A percentile compares a stretch with the other conserved stretches of the same genome.
Evolutionary conservation across 345 rosid species (phyloP).

Genomic region (Camelina laxa): DNA sequence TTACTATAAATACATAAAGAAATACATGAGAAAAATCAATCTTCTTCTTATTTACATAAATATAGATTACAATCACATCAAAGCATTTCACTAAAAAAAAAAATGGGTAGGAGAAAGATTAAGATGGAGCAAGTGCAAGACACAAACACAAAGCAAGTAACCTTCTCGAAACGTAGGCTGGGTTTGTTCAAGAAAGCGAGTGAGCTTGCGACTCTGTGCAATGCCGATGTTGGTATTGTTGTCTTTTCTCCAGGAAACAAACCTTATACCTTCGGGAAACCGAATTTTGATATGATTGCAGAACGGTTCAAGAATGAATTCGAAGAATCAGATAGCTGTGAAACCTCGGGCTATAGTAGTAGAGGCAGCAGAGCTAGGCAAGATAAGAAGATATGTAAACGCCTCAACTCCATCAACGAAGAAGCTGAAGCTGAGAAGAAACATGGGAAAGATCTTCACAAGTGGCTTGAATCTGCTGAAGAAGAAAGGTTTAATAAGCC

Average conservation of each 20-base stretch:
- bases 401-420: conserved; percentile 31
- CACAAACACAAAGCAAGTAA: conserved; percentile 45
- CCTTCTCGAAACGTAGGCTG: conserved; percentile 50
- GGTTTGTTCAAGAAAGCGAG: conserved; percentile 52
- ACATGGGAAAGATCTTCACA: conserved; percentile 32
- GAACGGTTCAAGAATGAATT: conserved; percentile 38
- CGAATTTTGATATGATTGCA: conserved; percentile 39
- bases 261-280: conserved; percentile 48
- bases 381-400: conserved; percentile 33
- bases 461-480: conserved; percentile 27
- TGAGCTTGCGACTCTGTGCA: conserved; percentile 47
- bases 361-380: conserved; percentile 9
- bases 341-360: not conserved
- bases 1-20: conserved; percentile 29
- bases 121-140: conserved; percentile 48
- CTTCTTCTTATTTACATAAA: not conserved
- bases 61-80: conserved; percentile 1
- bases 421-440: conserved; percentile 40
- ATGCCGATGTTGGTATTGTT: conserved; percentile 45
- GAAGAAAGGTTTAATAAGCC: conserved; percentile 39
- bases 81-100: conserved; percentile 10
- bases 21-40: not conserved
- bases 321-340: conserved; percentile 23
- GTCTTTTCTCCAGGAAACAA: conserved; percentile 51
- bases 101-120: conserved; percentile 49